Evolutionary conservation across 2,329 filamentous ascomycete species (phyloP), one percentile per base, ranked within the genome.

Genomic region (Pseudomassariella vexata): DNA sequence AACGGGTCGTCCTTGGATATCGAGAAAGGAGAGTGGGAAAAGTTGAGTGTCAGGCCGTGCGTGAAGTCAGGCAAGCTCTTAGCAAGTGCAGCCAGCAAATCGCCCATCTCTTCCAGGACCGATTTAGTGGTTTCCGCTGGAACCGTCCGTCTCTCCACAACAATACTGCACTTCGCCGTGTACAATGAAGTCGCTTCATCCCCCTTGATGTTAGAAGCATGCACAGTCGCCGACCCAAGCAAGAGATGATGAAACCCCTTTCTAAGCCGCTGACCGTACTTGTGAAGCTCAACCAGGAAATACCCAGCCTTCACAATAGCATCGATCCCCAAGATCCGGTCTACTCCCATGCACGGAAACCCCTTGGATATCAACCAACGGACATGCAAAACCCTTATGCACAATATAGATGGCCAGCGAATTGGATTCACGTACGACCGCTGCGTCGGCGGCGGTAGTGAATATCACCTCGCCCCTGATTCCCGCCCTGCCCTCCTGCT

Each of bases 151-250:
- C 66, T 58, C 37, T 75, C 70, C 2, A 73, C 30, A 0, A 59
- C 60, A 12, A 74, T 50, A 1, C 55, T 66, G 46, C 69, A 72
- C n/a, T 51, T 49, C 0, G 57, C 63, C 0, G 69, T 68, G 30
- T 75, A 75, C 0, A 66, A 71, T 0, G 69, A 69, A 0, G 56
- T 51, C 30, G 74, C 71, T 33, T 73, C 66, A 1, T 70, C 68
- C 1, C 70, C 69, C 9, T 55, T 56, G 25, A 73, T 65, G 5
- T 67, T 38, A 0, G 64, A 64, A 5, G 64, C 66, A 28, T 74
- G 70, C 4, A 71, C 47, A 3, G 57, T 63, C 5, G 57, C 60
- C 7, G 47, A 53, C 0, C 61, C 67, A 3, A 63, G 38, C 0
- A 44, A 40, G 1, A 44, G 36, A 12, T 65, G 55, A 5, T 53